A percentile compares a stretch with the other conserved stretches of the same genome.
Conservation (phyloP, 306 rosid genomes). For the Glycine tomentella region DNA sequence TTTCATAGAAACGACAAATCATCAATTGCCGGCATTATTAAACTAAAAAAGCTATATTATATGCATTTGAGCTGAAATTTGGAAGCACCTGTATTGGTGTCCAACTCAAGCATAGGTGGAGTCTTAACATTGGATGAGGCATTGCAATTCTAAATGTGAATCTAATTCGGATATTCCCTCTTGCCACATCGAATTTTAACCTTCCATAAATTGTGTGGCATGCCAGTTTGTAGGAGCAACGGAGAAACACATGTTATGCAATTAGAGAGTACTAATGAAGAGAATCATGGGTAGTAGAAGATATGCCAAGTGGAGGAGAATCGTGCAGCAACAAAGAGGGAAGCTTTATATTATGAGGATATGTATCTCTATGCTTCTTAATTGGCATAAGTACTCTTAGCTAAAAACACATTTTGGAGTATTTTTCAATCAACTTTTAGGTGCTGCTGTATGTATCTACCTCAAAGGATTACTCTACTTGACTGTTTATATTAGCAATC, state of each 20-base stretch:
- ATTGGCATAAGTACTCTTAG: slow-evolving; percentile 72
- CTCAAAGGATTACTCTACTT: slow-evolving; percentile 36
- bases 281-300: slow-evolving; percentile 54
- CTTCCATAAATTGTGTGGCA: slow-evolving; percentile 47
- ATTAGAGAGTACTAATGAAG: slow-evolving; percentile 17
- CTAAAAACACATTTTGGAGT: slow-evolving; percentile 25
- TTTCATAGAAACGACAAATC: slow-evolving; percentile 47
- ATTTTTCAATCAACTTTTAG: slow-evolving; percentile 28
- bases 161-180: slow-evolving; percentile 10
- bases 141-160: slow-evolving; percentile 36
- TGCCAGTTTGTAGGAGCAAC: slow-evolving; percentile 33
- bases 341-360: slow-evolving; percentile 81
- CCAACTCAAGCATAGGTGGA: slow-evolving; percentile 56
- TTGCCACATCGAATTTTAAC: slow-evolving; percentile 38
- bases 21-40: slow-evolving; percentile 62
- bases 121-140: slow-evolving; percentile 45
- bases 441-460: slow-evolving; percentile 14
- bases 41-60: slow-evolving; percentile 47
- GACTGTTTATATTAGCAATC: slow-evolving; percentile 7
- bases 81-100: slow-evolving; percentile 53
- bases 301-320: slow-evolving; percentile 73
- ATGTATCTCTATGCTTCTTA: slow-evolving; percentile 86
- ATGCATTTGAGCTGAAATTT: slow-evolving; percentile 43
- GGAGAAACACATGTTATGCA: slow-evolving; percentile 28
- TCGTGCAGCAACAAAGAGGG: slow-evolving; percentile 74